A percentile compares a stretch with the other conserved stretches of the same genome.
Conservation (phyloP, 2,329 filamentous ascomycete genomes). For the Stagonosporopsis vannaccii region DNA sequence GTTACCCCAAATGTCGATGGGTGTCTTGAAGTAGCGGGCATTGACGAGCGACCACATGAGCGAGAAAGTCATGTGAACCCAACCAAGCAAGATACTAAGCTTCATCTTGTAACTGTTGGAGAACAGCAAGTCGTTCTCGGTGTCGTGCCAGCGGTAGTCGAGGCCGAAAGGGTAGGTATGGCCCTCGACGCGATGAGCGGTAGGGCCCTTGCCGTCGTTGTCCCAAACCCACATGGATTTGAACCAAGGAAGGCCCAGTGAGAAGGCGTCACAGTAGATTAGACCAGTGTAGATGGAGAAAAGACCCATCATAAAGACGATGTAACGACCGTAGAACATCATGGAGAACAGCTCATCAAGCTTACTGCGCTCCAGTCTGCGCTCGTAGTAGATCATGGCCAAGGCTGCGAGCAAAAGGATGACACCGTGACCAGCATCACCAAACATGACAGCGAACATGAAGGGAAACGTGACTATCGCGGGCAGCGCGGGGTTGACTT, state of each 20-base stretch:
- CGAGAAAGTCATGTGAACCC: constrained; percentile 99
- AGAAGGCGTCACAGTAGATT: constrained; percentile 98
- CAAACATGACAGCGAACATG: constrained; percentile 99
- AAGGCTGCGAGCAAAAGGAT: constrained; percentile 85
- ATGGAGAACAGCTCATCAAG: constrained; percentile 97
- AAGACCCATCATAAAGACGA: constrained; percentile 96
- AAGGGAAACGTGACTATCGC: constrained; percentile 99
- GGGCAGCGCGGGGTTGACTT: constrained; percentile 94
- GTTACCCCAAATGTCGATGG: constrained; percentile 96
- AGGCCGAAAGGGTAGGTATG: constrained; percentile 96
- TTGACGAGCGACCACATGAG: constrained; percentile 93
- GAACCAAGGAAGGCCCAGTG: constrained; percentile 88
- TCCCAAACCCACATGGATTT: constrained; percentile 91
- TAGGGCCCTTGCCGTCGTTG: constrained; percentile 68
- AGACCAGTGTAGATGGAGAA: constrained; percentile 98
- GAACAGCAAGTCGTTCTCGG: constrained; percentile 94
- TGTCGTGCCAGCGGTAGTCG: constrained; percentile 95
- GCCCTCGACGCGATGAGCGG: constrained; percentile 68
- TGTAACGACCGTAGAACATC: constrained; percentile 99
- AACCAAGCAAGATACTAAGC: constrained; percentile 95
- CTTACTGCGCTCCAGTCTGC: constrained; percentile 80
- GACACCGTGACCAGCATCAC: constrained; percentile 91
- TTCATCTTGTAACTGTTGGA: constrained; percentile 99
- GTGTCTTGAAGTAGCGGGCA: constrained; percentile 90
- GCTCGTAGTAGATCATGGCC: constrained; percentile 98